Evolutionary conservation across 2,329 filamentous ascomycete genomes (phyloP), one percentile per base, ranked within the genome.

Genomic region (Furcasterigmium furcatum): DNA sequence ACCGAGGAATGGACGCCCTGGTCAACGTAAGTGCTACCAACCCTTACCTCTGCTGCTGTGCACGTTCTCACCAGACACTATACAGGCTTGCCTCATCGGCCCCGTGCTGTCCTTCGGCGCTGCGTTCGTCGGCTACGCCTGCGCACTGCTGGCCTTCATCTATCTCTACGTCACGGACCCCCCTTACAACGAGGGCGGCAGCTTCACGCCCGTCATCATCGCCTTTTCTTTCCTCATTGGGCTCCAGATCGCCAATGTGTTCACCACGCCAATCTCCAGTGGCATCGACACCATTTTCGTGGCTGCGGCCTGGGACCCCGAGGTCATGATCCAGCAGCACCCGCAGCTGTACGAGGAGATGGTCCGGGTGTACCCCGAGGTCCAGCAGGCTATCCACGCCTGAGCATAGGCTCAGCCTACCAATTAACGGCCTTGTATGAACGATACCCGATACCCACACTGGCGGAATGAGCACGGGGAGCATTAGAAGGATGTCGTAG

Each of bases 271-370:
- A 1, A 74, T 97, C 46, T 85, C 85, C 52, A 91, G 85, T 57
- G 92, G 92, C n/a, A 82, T 95, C 51, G 88, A 95, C 55, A 95
- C 91, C 0, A 88, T 96, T 50, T 96, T 96, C 56, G 89, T 96
- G 1, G 91, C 89, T 0, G 71, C 77, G 38, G 81, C 80, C 1
- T 85, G 82, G 76, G 80, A 85, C 41, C 82, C 82, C 0, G 77
- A 87, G 58, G 87, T 92, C 9, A 71, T 96, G 71, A 85, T 90
- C 61, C 74, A 80, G 35, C 84, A 94, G 46, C 91, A 96, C 64
- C 82, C 84, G 0, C 89, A 95, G 50, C 68, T 97, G 39, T 96
- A 92, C 64, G 71, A 82, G 14, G 77, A 81, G 50, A 86, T 97
- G 82, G 74, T 95, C 2, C 70, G 76, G 43, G 84, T 95, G 13